A percentile compares a stretch with the other conserved stretches of the same genome.
phyloP scores from a whole-genome alignment of 2,329 filamentous ascomycete species.

The Fusarium ramigenum region DNA sequence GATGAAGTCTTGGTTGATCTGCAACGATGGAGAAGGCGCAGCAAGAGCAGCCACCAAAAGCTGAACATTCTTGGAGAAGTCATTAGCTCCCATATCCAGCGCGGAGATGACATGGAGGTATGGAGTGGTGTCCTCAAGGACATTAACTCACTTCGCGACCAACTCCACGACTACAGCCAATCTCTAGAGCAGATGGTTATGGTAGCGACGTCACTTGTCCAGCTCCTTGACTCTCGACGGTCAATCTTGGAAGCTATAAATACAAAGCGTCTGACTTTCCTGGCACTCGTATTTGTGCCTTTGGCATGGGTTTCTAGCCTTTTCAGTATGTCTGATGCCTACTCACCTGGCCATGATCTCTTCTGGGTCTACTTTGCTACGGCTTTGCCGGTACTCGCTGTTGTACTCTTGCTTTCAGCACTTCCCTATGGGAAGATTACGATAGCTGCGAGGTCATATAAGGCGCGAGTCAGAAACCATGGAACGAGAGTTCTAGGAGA shows the following conservation, averaged over 20 bases:
- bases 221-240: neutral
- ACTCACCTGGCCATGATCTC: accelerated
- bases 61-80: accelerated
- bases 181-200: neutral
- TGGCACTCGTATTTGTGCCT: accelerated
- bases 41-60: neutral
- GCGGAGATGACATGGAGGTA: accelerated
- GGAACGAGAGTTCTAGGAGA: accelerated
- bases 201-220: neutral
- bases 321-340: neutral
- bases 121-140: neutral
- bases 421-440: accelerated
- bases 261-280: neutral
- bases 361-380: neutral
- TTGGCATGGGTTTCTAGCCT: neutral
- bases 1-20: neutral
- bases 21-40: neutral
- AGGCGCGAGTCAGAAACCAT: accelerated
- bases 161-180: neutral
- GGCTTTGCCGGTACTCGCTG: neutral
- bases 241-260: neutral
- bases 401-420: neutral
- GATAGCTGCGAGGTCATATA: accelerated
- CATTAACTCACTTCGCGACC: accelerated
- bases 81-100: accelerated